These are phyloP conservation scores for Trichoderma atroviride DNA, from an alignment of 2,329 filamentous ascomycete species.

Conservation along the genomic window DNA sequence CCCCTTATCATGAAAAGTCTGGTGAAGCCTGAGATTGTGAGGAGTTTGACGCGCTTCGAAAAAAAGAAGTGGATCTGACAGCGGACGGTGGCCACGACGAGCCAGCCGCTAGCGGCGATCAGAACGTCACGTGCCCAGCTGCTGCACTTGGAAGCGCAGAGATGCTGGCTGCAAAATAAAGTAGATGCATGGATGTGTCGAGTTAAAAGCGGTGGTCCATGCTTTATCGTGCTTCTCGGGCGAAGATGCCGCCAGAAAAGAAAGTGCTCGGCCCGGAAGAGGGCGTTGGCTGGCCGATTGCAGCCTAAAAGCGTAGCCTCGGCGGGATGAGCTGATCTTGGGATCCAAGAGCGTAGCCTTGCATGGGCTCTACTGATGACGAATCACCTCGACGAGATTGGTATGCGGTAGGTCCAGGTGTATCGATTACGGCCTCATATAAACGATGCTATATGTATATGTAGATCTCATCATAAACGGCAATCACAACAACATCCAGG, in stretches of 20 bases:
- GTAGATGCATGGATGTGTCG: not conserved
- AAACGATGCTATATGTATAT: not conserved
- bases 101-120: conserved; percentile 19
- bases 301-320: conserved; percentile 3
- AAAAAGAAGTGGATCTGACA: conserved; percentile 32
- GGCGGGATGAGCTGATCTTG: not conserved
- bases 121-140: conserved; percentile 29
- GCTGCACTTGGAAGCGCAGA: not conserved
- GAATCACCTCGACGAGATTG: not conserved
- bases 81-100: conserved; percentile 6
- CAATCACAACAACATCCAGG: not conserved
- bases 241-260: not conserved
- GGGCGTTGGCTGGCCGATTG: not conserved
- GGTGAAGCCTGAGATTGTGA: conserved; percentile 27
- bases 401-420: not conserved
- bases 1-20: conserved; percentile 6
- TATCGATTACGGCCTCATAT: not conserved
- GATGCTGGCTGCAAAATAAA: not conserved
- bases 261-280: not conserved
- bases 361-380: not conserved
- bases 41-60: conserved; percentile 33
- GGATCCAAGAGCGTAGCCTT: not conserved
- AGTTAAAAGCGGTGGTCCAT: not conserved
- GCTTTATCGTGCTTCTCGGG: not conserved
- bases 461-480: not conserved